These are phyloP conservation scores for Fusarium denticulatum DNA, from an alignment of 2,329 filamentous ascomycete genomes.

Conservation along the genomic window DNA sequence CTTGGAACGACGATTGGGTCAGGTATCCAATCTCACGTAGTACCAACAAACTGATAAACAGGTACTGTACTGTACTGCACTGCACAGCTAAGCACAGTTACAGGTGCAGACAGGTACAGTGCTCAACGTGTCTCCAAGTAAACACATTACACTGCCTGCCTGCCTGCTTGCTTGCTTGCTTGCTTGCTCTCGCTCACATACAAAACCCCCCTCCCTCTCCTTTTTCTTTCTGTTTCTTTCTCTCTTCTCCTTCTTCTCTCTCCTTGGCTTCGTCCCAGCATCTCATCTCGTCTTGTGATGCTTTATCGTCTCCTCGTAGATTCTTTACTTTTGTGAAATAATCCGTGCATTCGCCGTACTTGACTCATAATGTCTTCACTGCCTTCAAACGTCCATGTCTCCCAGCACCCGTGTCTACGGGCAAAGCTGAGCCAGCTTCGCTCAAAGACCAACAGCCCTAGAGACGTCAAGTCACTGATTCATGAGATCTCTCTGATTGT, in stretches of 20 bases:
- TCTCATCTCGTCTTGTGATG: slow-evolving; percentile 31
- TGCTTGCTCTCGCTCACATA: slow-evolving; percentile 16
- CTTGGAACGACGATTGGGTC: slow-evolving; percentile 18
- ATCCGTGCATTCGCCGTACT: not conserved
- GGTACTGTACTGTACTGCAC: not conserved
- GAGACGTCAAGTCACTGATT: slow-evolving; percentile 82
- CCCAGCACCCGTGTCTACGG: slow-evolving; percentile 83
- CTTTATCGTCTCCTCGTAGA: slow-evolving; percentile 38
- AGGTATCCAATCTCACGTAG: slow-evolving; percentile 14
- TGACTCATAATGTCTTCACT: slow-evolving; percentile 51
- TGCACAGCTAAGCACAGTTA: not conserved
- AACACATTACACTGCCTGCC: not conserved
- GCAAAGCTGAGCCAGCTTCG: slow-evolving; percentile 92
- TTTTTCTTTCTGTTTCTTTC: slow-evolving; percentile 23
- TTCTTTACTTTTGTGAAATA: slow-evolving; percentile 12
- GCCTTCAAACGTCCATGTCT: slow-evolving; percentile 77
- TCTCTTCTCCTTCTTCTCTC: slow-evolving; percentile 28
- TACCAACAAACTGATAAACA: slow-evolving; percentile 28
- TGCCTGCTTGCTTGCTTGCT: not conserved
- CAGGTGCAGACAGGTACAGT: not conserved
- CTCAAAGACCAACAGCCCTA: slow-evolving; percentile 73
- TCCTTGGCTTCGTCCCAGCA: slow-evolving; percentile 43
- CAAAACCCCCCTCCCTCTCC: slow-evolving; percentile 26
- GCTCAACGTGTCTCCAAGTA: slow-evolving; percentile 15
- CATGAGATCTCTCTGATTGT: slow-evolving; percentile 88